Evolutionary conservation across 768 basidiomycete genomes (phyloP).

Genomic region (Pholiota conissans): DNA sequence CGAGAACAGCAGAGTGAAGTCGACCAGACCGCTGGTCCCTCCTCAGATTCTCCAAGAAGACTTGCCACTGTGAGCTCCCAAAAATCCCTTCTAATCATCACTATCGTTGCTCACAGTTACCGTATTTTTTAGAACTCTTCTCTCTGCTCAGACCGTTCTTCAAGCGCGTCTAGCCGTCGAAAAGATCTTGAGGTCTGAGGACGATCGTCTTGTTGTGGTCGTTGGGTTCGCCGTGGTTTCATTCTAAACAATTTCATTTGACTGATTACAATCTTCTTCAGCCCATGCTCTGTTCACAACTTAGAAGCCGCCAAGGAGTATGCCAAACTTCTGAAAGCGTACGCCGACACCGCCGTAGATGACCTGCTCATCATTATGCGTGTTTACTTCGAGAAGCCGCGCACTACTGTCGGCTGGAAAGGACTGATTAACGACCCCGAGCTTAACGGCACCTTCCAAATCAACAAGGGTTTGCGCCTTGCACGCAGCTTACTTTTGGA

Average conservation of each 20-base stretch:
- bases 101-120: too few species aligned
- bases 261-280: conserved; percentile 21
- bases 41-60: conserved; percentile 95
- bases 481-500: conserved; percentile 88
- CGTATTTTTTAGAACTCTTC: conserved; percentile 57
- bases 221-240: conserved; percentile 51
- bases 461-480: conserved; percentile 92
- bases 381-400: conserved; percentile 96
- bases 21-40: conserved; percentile 86
- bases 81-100: background rate
- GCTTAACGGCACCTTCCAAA: conserved; percentile 90
- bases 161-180: conserved; percentile 82
- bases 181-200: conserved; percentile 77
- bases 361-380: conserved; percentile 97
- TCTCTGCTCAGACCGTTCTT: conserved; percentile 85
- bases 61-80: conserved; percentile 66
- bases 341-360: conserved; percentile 77
- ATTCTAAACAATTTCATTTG: background rate
- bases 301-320: conserved; percentile 85
- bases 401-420: conserved; percentile 99
- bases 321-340: conserved; percentile 73
- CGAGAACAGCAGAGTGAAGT: conserved; percentile 86
- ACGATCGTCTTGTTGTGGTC: conserved; percentile 91
- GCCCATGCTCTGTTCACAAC: conserved; percentile 96
- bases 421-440: conserved; percentile 98